Conservation (phyloP, 139 green algal genomes). For the Closterium sp. region DNA sequence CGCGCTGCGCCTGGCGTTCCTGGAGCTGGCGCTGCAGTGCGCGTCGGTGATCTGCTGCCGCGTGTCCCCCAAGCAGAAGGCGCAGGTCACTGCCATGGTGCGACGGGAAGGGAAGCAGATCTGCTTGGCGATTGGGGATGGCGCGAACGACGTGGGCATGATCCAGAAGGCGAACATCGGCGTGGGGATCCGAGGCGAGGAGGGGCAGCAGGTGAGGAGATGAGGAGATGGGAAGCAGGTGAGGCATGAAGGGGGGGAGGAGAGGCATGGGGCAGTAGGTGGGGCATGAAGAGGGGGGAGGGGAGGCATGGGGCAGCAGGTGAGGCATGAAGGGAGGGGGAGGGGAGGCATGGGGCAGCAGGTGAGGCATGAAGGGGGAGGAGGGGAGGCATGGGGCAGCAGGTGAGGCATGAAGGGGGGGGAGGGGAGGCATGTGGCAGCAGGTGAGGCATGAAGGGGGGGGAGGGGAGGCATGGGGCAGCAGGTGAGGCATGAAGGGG, state of each 20-base stretch:
- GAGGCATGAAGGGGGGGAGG: not conserved
- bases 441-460: not conserved
- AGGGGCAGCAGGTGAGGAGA: constrained; percentile 72
- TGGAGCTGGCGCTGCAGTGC: constrained; percentile 69
- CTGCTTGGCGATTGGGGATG: constrained; percentile 93
- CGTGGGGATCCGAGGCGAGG: constrained; percentile 88
- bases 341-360: no score
- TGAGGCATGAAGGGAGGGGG: no score
- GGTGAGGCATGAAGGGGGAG: not conserved
- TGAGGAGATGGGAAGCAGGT: not conserved
- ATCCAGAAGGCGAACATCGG: constrained; percentile 95
- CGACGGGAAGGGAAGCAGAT: constrained; percentile 58
- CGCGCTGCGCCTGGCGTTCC: constrained; percentile 21
- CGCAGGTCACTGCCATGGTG: constrained; percentile 65
- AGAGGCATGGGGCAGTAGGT: not conserved
- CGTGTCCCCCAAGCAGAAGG: constrained; percentile 65
- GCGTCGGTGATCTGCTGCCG: constrained; percentile 75
- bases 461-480: not conserved
- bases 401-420: not conserved
- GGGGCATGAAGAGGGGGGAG: not conserved
- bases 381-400: not conserved
- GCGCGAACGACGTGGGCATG: constrained; percentile 99
- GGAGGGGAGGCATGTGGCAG: not conserved
- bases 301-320: not conserved
- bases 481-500: no score